Evolutionary conservation across 257 asterid genomes (phyloP).

Genomic region (Schizonepeta tenuifolia): DNA sequence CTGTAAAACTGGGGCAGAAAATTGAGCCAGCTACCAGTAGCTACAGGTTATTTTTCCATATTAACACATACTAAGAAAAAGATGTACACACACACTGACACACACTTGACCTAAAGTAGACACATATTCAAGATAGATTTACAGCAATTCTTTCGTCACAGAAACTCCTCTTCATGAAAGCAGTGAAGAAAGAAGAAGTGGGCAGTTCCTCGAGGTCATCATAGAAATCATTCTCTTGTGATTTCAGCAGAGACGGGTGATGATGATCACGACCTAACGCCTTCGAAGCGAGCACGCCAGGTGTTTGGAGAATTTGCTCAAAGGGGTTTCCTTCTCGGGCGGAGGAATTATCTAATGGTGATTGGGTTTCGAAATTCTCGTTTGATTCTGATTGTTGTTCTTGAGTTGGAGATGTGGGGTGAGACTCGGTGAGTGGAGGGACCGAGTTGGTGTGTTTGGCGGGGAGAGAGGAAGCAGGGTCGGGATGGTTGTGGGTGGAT

Average conservation of each 20-base stretch:
- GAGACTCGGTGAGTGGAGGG: constrained; percentile 24
- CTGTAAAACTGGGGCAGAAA: constrained; percentile 20
- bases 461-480: constrained; percentile 35
- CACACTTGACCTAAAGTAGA: constrained; percentile 10
- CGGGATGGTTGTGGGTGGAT: constrained; percentile 70
- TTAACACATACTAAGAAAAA: constrained; percentile 34
- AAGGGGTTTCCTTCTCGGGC: constrained; percentile 42
- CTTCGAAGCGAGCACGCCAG: constrained; percentile 25
- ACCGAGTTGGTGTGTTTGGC: constrained; percentile 5
- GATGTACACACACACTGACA: constrained; percentile 27
- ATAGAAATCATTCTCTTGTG: constrained; percentile 67
- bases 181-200: constrained; percentile 56
- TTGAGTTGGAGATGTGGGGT: constrained; percentile 34
- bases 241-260: constrained; percentile 29
- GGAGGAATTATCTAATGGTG: constrained; percentile 42
- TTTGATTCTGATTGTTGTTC: constrained; percentile 40
- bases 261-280: neutral
- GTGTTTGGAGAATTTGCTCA: constrained; percentile 33
- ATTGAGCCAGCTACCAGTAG: constrained; percentile 27
- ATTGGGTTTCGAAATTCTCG: constrained; percentile 28
- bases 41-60: constrained; percentile 23
- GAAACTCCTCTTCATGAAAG: constrained; percentile 47
- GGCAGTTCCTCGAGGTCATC: constrained; percentile 84
- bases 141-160: constrained; percentile 54
- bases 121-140: constrained; percentile 39